phyloP scores from a whole-genome alignment of 176 grass and related monocot species.

The Carex scoparia region DNA sequence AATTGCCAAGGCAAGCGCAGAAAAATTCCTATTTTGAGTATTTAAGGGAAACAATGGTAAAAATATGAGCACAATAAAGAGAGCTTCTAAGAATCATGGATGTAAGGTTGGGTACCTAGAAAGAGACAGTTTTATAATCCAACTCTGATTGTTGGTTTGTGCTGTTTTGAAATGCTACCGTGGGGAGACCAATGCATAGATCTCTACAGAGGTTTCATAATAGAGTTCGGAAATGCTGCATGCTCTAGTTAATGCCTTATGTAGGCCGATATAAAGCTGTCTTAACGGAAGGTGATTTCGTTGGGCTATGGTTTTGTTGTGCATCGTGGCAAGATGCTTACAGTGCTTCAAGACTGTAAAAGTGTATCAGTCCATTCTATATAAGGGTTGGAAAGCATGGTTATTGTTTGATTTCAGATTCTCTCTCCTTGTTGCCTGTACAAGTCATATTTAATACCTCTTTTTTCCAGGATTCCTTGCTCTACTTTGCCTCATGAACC shows the following conservation, averaged over 20 bases:
- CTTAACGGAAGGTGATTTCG: background rate
- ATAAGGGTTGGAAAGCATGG: slow-evolving; percentile 4
- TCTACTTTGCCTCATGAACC: background rate
- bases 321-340: background rate
- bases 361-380: background rate
- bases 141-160: background rate
- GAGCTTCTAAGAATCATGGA: slow-evolving; percentile 27
- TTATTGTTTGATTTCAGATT: background rate
- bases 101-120: background rate
- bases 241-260: background rate
- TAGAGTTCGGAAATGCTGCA: slow-evolving; percentile 12
- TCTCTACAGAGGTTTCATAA: slow-evolving; percentile 4
- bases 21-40: slow-evolving; percentile 58
- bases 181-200: background rate
- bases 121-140: background rate
- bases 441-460: slow-evolving; percentile 11
- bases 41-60: slow-evolving; percentile 54
- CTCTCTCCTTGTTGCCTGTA: slow-evolving; percentile 8
- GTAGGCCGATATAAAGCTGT: background rate
- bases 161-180: slow-evolving; percentile 5
- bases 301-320: slow-evolving; percentile 8
- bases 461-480: background rate
- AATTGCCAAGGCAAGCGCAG: slow-evolving; percentile 96
- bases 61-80: slow-evolving; percentile 36
- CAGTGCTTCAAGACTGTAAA: background rate